Evolutionary conservation across 1,284 basidiomycete genomes (phyloP), one percentile per base, ranked within the genome.

Genomic region (Trichosporon asahii): DNA sequence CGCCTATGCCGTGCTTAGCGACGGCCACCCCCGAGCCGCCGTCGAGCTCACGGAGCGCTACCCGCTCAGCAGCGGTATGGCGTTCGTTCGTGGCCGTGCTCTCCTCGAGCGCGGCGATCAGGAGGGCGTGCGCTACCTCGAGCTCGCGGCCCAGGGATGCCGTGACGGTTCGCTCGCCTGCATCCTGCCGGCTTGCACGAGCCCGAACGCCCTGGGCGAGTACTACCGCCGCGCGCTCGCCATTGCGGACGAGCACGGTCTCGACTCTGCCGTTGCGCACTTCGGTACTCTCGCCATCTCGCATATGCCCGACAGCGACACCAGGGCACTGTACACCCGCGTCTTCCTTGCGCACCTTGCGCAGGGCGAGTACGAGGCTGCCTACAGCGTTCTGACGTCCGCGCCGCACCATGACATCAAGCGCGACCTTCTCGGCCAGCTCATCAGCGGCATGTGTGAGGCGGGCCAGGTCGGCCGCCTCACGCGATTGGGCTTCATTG

Each of bases 381-480:
- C 95, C 0, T 96, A 96, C 84, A 86, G 89, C 64, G 86, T 89
- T 6, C 84, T 96, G 75, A 88, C 92, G 76, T 86, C 88, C 40
- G 87, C 88, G 5, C 92, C 93, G 7, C 89, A 89, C 75, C 87
- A 90, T 71, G 88, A 88, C 78, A 85, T 91, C 78, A 91, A 90
- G 84, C 87, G 88, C 55, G 92, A 95, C 73, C 90, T 89, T 76
- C 87, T 93, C 33, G 88, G 89, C 65, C 90, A 91, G 70, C 85
- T 98, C 66, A 90, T 94, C 69, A 91, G 94, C 75, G 89, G 89
- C 74, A 98, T 99, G 92, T 98, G 96, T 82, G 94, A 98, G 81
- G 89, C 91, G 66, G 88, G 91, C 75, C 89, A 92, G 68, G 88
- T 95, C 25, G 90, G 91, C 68, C 87, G 87, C 69, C 86, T 99